Evolutionary conservation across 148 eudicot species (phyloP).

Genomic region (Chenopodium berlandieri): DNA sequence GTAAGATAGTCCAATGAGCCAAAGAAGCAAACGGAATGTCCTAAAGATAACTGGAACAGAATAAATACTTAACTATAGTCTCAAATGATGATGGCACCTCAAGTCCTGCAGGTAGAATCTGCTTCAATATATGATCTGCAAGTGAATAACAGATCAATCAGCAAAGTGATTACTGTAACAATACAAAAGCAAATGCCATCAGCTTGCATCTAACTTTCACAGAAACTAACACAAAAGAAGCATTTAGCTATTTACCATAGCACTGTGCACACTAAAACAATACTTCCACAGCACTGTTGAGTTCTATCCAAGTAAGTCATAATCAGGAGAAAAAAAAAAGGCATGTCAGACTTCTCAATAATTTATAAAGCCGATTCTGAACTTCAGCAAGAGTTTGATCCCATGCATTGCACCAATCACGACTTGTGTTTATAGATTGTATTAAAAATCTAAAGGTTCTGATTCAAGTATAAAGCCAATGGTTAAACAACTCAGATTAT

Average conservation of each 20-base stretch:
- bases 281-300: neutral
- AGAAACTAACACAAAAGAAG: neutral
- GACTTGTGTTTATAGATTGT: neutral
- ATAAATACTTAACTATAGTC: conserved; percentile 89
- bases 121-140: conserved; percentile 88
- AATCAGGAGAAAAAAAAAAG: neutral
- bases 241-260: neutral
- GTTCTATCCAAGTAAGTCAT: neutral
- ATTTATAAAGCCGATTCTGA: neutral
- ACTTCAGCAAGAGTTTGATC: neutral
- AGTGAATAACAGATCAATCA: conserved; percentile 21
- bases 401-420: neutral
- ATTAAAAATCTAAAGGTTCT: neutral
- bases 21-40: neutral
- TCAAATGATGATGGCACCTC: conserved; percentile 97
- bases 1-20: neutral
- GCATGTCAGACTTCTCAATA: neutral
- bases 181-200: neutral
- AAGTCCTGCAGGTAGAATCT: conserved; percentile 84
- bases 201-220: neutral
- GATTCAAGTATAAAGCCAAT: neutral
- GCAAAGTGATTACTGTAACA: neutral
- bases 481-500: neutral
- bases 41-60: conserved; percentile 6
- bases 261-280: neutral